Evolutionary conservation across 768 basidiomycete species (phyloP).

Genomic region (Russula foetens): DNA sequence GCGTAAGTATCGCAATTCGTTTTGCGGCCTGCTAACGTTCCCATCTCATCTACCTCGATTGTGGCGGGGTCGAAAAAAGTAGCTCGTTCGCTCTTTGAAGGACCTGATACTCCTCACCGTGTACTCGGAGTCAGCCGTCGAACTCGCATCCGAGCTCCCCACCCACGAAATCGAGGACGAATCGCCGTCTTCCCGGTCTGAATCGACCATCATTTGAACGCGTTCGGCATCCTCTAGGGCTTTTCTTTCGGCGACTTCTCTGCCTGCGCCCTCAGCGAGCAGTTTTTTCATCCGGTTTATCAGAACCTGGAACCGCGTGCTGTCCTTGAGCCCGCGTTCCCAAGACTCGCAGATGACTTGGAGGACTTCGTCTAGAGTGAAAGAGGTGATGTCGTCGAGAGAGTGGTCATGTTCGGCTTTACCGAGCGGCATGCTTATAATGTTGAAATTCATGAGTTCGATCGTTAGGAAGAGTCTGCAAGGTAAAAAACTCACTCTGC

Average conservation of each 20-base stretch:
- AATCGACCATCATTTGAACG: not conserved
- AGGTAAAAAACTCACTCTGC: not conserved
- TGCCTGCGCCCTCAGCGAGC: not conserved
- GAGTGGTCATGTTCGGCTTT: not conserved
- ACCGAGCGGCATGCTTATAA: not conserved
- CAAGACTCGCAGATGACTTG: not conserved
- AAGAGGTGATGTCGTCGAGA: not conserved
- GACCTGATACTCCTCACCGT: not conserved
- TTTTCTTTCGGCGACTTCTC: not conserved
- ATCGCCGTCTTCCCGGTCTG: not conserved
- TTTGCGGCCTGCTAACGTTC: too few relatives aligned
- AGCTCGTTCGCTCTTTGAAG: not conserved
- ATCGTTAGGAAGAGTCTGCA: not conserved
- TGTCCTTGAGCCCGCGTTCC: not conserved
- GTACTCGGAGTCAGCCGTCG: not conserved
- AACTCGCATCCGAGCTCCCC: not conserved
- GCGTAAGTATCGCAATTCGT: too few relatives aligned
- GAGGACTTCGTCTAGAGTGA: not conserved
- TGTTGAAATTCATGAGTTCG: not conserved
- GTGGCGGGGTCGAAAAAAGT: not conserved
- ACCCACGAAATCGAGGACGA: too few relatives aligned
- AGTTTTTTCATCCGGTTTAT: not conserved
- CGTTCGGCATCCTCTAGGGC: too few relatives aligned
- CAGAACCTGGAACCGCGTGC: not conserved
- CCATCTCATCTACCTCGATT: not conserved